Percentiles rank a stretch among this genome's conserved stretches.
Conservation (phyloP, 23 red algal species). For the Gracilaria domingensis region DNA sequence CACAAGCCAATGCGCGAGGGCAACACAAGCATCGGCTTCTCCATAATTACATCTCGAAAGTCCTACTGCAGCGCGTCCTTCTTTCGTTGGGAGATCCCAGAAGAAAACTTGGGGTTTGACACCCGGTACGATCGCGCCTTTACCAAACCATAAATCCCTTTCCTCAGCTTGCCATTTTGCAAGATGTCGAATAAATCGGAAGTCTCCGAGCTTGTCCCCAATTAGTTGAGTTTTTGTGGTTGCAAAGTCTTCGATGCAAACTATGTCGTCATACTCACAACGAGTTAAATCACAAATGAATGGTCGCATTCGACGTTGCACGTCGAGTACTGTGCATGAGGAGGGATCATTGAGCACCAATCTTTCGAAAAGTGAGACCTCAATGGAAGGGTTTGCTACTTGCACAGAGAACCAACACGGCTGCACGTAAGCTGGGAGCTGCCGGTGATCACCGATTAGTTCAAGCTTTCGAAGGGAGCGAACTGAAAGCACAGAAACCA, state of each 20-base stretch:
- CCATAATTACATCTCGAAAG: constrained; percentile 42
- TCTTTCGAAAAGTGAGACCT: constrained; percentile 63
- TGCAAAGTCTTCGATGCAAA: constrained; percentile 59
- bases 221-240: constrained; percentile 56
- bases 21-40: constrained; percentile 51
- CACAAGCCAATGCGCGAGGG: constrained; percentile 36
- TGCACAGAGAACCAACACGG: constrained; percentile 55
- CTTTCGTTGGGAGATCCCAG: constrained; percentile 56
- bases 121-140: constrained; percentile 52
- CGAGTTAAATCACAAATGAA: constrained; percentile 53
- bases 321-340: constrained; percentile 43
- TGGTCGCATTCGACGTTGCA: constrained; percentile 57
- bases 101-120: constrained; percentile 48
- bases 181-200: neutral
- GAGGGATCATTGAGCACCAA: constrained; percentile 39
- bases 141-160: constrained; percentile 31
- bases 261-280: constrained; percentile 59
- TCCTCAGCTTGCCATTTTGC: neutral
- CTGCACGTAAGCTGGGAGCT: constrained; percentile 58
- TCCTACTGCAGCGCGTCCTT: constrained; percentile 64
- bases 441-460: constrained; percentile 63
- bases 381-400: constrained; percentile 24
- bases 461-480: constrained; percentile 59
- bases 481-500: constrained; percentile 57
- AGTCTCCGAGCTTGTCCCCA: neutral